Conservation (phyloP, 2,329 filamentous ascomycete species). For the Gnomoniopsis smithogilvyi region DNA sequence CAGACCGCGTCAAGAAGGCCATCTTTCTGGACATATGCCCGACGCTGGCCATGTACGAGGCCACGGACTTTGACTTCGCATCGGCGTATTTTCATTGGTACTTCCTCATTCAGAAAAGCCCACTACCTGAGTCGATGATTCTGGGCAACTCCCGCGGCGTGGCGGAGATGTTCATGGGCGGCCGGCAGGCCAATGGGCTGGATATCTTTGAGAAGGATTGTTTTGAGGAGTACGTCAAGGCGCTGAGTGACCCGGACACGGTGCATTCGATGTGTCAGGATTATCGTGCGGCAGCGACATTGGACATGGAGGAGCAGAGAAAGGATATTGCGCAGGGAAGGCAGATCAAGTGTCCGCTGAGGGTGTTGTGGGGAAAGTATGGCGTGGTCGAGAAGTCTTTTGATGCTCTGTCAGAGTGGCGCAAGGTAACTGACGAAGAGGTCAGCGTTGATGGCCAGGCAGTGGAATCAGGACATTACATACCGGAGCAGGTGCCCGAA, state of each 20-base stretch:
- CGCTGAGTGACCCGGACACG: slow-evolving; percentile 36
- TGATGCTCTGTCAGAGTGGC: slow-evolving; percentile 49
- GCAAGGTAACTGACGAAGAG: slow-evolving; percentile 34
- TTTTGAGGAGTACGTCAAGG: slow-evolving; percentile 38
- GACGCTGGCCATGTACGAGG: slow-evolving; percentile 50
- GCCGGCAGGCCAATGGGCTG: slow-evolving; percentile 32
- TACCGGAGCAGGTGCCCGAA: slow-evolving; percentile 49
- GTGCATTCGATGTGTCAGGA: slow-evolving; percentile 53
- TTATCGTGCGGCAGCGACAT: slow-evolving; percentile 49
- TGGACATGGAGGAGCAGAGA: slow-evolving; percentile 50
- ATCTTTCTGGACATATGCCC: slow-evolving; percentile 53
- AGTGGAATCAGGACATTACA: slow-evolving; percentile 46
- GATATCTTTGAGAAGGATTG: slow-evolving; percentile 31
- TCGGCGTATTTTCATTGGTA: slow-evolving; percentile 58
- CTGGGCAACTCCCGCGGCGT: slow-evolving; percentile 34
- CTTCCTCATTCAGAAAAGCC: slow-evolving; percentile 49
- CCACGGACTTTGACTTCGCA: slow-evolving; percentile 40
- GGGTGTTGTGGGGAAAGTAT: slow-evolving; percentile 47
- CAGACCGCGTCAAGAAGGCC: slow-evolving; percentile 35
- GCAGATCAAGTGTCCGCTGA: slow-evolving; percentile 42
- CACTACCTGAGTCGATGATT: slow-evolving; percentile 49
- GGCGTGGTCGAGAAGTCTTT: slow-evolving; percentile 48
- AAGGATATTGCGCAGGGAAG: slow-evolving; percentile 39
- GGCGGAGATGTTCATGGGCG: slow-evolving; percentile 40
- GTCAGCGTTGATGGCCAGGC: slow-evolving; percentile 36